These are phyloP conservation scores for Alternaria sp. DNA, from an alignment of 2,329 filamentous ascomycete species.

Conservation along the genomic window DNA sequence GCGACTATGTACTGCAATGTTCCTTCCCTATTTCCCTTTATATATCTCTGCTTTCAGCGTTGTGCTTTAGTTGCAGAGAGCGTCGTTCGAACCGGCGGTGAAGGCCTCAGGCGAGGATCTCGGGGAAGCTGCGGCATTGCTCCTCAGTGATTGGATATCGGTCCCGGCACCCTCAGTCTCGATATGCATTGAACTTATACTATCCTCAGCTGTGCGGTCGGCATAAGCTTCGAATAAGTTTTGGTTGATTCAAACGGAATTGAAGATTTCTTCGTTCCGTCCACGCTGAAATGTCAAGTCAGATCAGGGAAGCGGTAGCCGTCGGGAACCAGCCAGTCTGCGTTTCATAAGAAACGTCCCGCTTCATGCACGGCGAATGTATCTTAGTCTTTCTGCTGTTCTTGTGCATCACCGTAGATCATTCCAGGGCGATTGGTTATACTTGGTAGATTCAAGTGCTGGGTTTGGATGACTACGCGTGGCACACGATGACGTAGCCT, in stretches of 20 bases:
- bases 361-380: background rate
- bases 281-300: background rate
- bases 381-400: background rate
- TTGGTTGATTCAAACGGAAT: background rate
- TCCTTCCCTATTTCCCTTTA: background rate
- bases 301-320: background rate
- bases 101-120: conserved; percentile 11
- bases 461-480: background rate
- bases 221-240: background rate
- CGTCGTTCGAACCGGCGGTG: conserved; percentile 1
- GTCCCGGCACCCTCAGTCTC: background rate
- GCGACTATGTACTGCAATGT: too few relatives aligned
- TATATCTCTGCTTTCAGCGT: background rate
- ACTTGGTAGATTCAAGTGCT: background rate
- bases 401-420: background rate
- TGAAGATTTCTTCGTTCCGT: background rate
- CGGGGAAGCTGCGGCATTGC: conserved; percentile 37
- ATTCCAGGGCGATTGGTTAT: background rate
- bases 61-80: background rate
- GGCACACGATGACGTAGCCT: background rate
- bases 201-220: background rate
- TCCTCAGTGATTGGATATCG: conserved; percentile 26
- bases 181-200: background rate
- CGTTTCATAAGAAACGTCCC: background rate
- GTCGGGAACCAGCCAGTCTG: background rate